Evolutionary conservation across 768 basidiomycete species (phyloP), one percentile per base, ranked within the genome.

Genomic region (Guyanaporus albipodus): DNA sequence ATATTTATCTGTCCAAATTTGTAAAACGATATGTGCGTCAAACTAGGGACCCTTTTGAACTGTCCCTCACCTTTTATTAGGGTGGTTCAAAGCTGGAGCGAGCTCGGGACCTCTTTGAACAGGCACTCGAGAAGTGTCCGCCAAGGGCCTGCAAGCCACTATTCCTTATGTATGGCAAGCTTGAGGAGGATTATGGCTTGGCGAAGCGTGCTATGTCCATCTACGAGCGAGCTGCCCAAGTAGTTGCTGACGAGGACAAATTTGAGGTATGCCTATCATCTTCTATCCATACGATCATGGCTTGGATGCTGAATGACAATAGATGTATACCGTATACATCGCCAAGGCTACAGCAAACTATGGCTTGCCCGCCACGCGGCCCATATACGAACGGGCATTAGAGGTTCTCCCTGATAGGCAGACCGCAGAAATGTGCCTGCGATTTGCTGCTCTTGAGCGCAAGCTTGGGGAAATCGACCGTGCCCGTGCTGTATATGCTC

Each of bases 401-500:
- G 95, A 98, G 71, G 79, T 85, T 28, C 78, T 99, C 4, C 96
- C 95, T 7, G 90, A 97, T 69, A 77, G 79, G 37, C 90, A 97
- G 70, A 96, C 95, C 0, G 93, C 95, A 17, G 87, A 94, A 67
- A 97, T 98, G 91, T 97, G 94, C 66, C 75, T 97, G 18, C 89
- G 93, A 36, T 99, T 98, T 66, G 95, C 96, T 4, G 79, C 82
- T 27, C 80, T 99, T 58, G 96, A 99, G 67, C 85, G 95, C 56
- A 99, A 99, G 66, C 82, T 99, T 28, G 96, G 96, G 44, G 96
- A 99, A 72, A 98, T 99, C 67, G 96, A 99, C 70, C 80, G 96
- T 21, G 96, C 96, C 11, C 83, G 96, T 39, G 87, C 93, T 2
- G 87, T 98, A 55, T 98, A 95, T 57, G 95, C 93, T 2, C 95